phyloP scores from a whole-genome alignment of 345 rosid species.

The Euclidium syriacum region DNA sequence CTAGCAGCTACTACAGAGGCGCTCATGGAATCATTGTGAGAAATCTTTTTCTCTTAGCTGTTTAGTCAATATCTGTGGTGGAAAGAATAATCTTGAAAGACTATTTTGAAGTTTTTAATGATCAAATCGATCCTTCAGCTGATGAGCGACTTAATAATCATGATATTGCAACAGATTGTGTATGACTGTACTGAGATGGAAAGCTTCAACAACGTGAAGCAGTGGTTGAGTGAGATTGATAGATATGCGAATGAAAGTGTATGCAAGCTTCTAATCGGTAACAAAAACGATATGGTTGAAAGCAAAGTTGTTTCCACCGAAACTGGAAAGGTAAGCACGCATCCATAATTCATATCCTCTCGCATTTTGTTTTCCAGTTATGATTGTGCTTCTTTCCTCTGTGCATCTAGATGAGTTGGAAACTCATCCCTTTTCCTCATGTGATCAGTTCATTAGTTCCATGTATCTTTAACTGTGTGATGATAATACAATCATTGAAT shows the following conservation, averaged over 20 bases:
- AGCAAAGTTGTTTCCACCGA: constrained; percentile 78
- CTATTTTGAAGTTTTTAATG: neutral
- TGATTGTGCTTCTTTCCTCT: neutral
- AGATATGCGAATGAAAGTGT: constrained; percentile 89
- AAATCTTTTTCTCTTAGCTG: neutral
- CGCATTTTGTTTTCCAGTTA: neutral
- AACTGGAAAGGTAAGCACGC: constrained; percentile 59
- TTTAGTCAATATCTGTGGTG: neutral
- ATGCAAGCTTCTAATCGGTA: constrained; percentile 82
- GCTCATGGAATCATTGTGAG: constrained; percentile 90
- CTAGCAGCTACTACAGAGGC: constrained; percentile 92
- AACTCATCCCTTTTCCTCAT: neutral
- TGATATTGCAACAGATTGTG: constrained; percentile 50
- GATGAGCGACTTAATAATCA: neutral
- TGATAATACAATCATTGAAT: neutral
- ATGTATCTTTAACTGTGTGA: neutral
- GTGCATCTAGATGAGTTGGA: neutral
- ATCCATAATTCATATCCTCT: neutral
- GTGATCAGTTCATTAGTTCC: neutral
- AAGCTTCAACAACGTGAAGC: constrained; percentile 90
- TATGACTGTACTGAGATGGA: constrained; percentile 85
- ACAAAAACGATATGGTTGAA: constrained; percentile 76
- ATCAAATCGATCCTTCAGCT: neutral
- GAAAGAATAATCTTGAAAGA: neutral
- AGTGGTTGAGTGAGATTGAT: constrained; percentile 81